These are phyloP conservation scores for Neofusicoccum sp. DNA, from an alignment of 2,329 filamentous ascomycete genomes.

Conservation along the genomic window DNA sequence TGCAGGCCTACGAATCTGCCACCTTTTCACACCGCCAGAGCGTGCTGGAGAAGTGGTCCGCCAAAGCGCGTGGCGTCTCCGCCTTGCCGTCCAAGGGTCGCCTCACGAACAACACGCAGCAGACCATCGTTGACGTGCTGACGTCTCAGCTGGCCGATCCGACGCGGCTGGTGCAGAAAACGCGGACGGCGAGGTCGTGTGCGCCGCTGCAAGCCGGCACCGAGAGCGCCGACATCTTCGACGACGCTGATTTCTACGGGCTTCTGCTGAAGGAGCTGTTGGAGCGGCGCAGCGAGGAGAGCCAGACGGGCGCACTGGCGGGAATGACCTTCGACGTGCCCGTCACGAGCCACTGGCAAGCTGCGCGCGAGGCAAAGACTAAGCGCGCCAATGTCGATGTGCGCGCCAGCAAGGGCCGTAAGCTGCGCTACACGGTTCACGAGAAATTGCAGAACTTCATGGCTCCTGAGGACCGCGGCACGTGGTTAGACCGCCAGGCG, in stretches of 20 bases:
- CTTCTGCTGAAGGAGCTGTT: conserved; percentile 89
- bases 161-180: conserved; percentile 67
- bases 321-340: conserved; percentile 34
- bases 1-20: conserved; percentile 63
- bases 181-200: conserved; percentile 71
- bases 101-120: conserved; percentile 57
- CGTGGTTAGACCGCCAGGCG: conserved; percentile 77
- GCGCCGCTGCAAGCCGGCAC: conserved; percentile 64
- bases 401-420: conserved; percentile 90
- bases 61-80: conserved; percentile 66
- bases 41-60: conserved; percentile 86
- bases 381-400: conserved; percentile 78
- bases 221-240: conserved; percentile 69
- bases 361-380: conserved; percentile 75
- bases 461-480: conserved; percentile 79
- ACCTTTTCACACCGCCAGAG: conserved; percentile 63
- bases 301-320: conserved; percentile 45
- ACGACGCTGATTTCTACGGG: conserved; percentile 94
- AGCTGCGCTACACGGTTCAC: conserved; percentile 90
- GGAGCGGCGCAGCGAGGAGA: conserved; percentile 76
- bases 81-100: conserved; percentile 58
- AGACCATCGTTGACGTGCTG: conserved; percentile 66
- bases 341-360: conserved; percentile 50
- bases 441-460: conserved; percentile 98
- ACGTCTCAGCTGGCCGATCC: conserved; percentile 65